phyloP scores from a whole-genome alignment of 1,284 basidiomycete genomes.

The Fistulina hepatica region DNA sequence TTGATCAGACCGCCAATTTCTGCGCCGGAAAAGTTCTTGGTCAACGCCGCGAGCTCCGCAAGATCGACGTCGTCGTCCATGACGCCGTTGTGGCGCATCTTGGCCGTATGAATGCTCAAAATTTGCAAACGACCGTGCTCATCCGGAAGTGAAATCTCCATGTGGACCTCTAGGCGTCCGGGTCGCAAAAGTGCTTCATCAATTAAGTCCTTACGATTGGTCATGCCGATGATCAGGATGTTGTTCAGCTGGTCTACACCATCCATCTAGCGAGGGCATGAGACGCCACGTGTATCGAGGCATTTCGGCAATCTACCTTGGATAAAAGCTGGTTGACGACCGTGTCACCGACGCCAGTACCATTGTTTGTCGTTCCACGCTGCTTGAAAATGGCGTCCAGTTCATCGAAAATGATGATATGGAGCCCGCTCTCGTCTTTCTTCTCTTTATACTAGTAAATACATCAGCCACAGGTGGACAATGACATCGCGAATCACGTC shows the following conservation, averaged over 20 bases:
- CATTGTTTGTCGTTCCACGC: conserved; percentile 79
- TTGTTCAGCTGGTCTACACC: conserved; percentile 99
- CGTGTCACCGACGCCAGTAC: conserved; percentile 97
- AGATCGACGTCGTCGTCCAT: conserved; percentile 89
- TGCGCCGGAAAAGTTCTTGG: conserved; percentile 98
- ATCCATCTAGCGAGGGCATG: conserved; percentile 72
- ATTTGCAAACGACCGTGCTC: conserved; percentile 91
- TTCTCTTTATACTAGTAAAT: conserved; percentile 82
- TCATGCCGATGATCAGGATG: conserved; percentile 99
- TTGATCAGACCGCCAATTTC: conserved; percentile 96
- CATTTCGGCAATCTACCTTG: conserved; percentile 46
- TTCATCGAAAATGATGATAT: conserved; percentile 99
- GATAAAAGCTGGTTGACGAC: conserved; percentile 98
- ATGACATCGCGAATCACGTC: conserved; percentile 15
- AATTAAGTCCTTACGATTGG: conserved; percentile 98
- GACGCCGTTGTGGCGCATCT: conserved; percentile 88
- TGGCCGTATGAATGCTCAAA: conserved; percentile 88
- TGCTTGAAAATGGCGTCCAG: conserved; percentile 99
- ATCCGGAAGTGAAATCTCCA: conserved; percentile 97
- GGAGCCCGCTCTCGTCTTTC: conserved; percentile 94
- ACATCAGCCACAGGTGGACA: background rate
- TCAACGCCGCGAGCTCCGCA: conserved; percentile 69
- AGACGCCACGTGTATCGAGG: background rate
- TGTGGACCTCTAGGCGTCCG: conserved; percentile 98
- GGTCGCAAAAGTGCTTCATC: conserved; percentile 96